Conservation (phyloP, 2,329 filamentous ascomycete species). For the Monilinia vaccinii-corymbosi region DNA sequence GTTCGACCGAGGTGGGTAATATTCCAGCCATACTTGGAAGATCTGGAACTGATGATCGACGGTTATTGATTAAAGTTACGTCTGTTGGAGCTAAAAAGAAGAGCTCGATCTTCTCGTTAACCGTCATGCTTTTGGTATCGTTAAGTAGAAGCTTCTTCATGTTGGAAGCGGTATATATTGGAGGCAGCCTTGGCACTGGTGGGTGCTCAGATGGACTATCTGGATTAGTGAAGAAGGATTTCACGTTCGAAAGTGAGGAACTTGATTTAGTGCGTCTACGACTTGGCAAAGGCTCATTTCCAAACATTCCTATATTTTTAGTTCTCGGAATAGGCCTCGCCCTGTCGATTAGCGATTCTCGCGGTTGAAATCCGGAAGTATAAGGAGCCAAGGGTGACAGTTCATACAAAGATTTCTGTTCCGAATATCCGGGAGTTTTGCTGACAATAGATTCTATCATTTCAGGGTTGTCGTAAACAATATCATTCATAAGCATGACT, state of each 20-base stretch:
- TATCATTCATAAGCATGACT: constrained; percentile 47
- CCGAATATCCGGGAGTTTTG: constrained; percentile 27
- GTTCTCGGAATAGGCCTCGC: constrained; percentile 26
- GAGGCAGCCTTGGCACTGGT: constrained; percentile 36
- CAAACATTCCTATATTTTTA: constrained; percentile 38
- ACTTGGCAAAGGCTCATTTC: constrained; percentile 35
- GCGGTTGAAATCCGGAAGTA: constrained; percentile 15
- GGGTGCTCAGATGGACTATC: constrained; percentile 43
- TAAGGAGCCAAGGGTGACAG: constrained; percentile 11
- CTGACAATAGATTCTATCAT: constrained; percentile 42
- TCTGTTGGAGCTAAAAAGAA: constrained; percentile 37
- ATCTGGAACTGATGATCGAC: constrained; percentile 37
- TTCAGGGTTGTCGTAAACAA: constrained; percentile 44
- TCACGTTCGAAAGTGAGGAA: constrained; percentile 37
- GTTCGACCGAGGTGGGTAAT: constrained; percentile 11
- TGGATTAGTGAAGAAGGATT: constrained; percentile 38
- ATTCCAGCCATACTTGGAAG: constrained; percentile 29
- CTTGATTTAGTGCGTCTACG: constrained; percentile 41
- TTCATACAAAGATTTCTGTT: constrained; percentile 8
- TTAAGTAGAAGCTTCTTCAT: constrained; percentile 38
- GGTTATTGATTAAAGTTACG: constrained; percentile 22
- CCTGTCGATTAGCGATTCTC: constrained; percentile 27
- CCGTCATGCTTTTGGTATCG: constrained; percentile 48
- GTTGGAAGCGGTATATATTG: constrained; percentile 34
- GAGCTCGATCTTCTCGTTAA: constrained; percentile 47